These are phyloP conservation scores for Oxyria digyna DNA, from an alignment of 148 eudicot genomes.

Conservation along the genomic window DNA sequence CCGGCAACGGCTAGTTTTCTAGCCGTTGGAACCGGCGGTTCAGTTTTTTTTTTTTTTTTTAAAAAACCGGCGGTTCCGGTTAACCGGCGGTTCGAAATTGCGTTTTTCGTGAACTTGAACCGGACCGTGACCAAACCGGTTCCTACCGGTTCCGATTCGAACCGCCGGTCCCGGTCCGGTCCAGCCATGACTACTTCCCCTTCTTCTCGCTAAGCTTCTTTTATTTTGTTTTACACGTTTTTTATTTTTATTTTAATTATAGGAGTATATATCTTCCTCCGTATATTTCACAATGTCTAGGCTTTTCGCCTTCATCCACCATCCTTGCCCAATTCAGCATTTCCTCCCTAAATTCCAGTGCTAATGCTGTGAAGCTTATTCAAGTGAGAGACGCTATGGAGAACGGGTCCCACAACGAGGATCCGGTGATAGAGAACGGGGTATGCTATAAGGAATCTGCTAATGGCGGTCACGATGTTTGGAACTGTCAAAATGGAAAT, in stretches of 20 bases:
- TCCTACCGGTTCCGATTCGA: no score
- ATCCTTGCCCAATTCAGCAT: neutral
- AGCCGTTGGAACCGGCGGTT: no score
- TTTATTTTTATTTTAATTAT: neutral
- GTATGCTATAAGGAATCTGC: constrained; percentile 50
- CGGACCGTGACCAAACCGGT: no score
- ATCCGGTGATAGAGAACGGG: constrained; percentile 20
- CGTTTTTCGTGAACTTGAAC: no score
- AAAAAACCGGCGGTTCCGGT: no score
- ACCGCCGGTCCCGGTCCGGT: no score
- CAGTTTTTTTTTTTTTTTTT: no score
- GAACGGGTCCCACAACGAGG: constrained; percentile 2
- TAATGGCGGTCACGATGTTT: constrained; percentile 55
- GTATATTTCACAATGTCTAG: no score
- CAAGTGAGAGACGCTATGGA: constrained; percentile 13
- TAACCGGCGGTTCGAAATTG: no score
- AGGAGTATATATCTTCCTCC: no score
- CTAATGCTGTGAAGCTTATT: neutral
- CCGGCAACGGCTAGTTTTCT: no score
- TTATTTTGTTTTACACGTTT: neutral
- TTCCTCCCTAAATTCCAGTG: neutral
- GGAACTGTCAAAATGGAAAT: constrained; percentile 33
- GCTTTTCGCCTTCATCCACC: neutral
- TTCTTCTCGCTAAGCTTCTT: neutral
- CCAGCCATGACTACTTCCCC: no score